Evolutionary conservation across 768 basidiomycete genomes (phyloP), one percentile per base, ranked within the genome.

Genomic region (Suillus fuscotomentosus): DNA sequence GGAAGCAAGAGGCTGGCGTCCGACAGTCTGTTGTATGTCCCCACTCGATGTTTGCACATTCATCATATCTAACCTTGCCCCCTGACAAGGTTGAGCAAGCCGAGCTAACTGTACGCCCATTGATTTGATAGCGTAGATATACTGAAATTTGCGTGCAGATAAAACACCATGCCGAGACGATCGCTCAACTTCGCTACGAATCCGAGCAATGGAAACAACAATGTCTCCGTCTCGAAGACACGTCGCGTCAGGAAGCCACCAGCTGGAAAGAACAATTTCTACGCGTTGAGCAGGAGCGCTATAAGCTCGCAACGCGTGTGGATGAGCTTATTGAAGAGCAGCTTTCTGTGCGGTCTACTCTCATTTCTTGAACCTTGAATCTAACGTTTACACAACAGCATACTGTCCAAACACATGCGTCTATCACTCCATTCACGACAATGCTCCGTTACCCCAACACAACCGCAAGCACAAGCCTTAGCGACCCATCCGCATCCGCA

Each of bases 201-300:
- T 79, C 84, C 0, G 77, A 75, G 0, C 89, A 91, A 61, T 91
- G 89, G 89, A 91, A 90, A 73, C 85, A 88, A 59, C 91, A 92
- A 69, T 79, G 81, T 57, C 70, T 78, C 24, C 80, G 82, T 36
- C 72, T 81, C 36, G 81, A 83, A 60, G 83, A 84, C 61, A 75
- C 80, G 1, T 79, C 81, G 11, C 76, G 80, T 55, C 76, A 76
- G 38, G 81, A 83, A 65, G 84, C 89, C 0, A 79, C 81, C 61
- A 88, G 88, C 68, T 92, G 91, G 91, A 91, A 92, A 73, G 90
- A 90, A 24, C 89, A 91, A 68, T 92, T 90, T 72, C 77, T 88
- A 43, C 85, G 89, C 17, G 88, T 90, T 53, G 90, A 92, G 66
- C 81, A 87, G 62, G 89, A 91, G 63, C 83, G 89, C 62, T 83